Percentiles rank a stretch among this genome's conserved stretches.
These are phyloP conservation scores for Malbranchea cinnamomea DNA, from an alignment of 2,329 filamentous ascomycete species.

Conservation along the genomic window DNA sequence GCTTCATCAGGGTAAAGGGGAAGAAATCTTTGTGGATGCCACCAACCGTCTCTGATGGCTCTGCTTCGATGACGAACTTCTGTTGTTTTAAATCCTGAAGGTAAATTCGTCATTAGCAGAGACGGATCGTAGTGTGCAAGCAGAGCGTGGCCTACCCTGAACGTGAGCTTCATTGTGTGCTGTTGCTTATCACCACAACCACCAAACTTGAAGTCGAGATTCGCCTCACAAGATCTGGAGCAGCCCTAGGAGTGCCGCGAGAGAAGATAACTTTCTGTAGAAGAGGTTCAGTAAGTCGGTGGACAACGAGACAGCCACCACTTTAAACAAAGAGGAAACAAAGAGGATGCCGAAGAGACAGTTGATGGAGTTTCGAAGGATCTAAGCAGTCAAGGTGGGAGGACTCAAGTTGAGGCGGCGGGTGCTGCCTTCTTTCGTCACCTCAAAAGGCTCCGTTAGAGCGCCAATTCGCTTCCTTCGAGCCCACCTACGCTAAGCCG, in stretches of 20 bases:
- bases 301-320: too few relatives aligned
- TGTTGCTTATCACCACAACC: too few relatives aligned
- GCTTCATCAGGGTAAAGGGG: neutral
- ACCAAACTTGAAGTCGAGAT: too few relatives aligned
- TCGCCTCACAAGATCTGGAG: too few relatives aligned
- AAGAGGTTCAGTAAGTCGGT: too few relatives aligned
- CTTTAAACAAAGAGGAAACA: too few relatives aligned
- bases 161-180: constrained; percentile 12
- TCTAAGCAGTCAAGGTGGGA: too few relatives aligned
- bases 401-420: constrained; percentile 1
- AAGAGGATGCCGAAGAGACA: too few relatives aligned
- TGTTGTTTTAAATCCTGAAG: constrained; percentile 90
- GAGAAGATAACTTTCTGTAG: too few relatives aligned
- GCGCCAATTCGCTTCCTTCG: constrained; percentile 7
- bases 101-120: constrained; percentile 5
- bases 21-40: constrained; percentile 9
- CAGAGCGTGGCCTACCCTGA: constrained; percentile 9
- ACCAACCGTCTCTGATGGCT: constrained; percentile 79
- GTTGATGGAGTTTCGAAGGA: too few relatives aligned
- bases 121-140: neutral
- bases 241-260: too few relatives aligned
- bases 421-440: constrained; percentile 9
- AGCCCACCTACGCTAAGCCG: constrained; percentile 1
- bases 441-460: constrained; percentile 3
- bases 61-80: constrained; percentile 92